Conservation (phyloP, 2,329 filamentous ascomycete species). For the Aspergillus flavus region DNA sequence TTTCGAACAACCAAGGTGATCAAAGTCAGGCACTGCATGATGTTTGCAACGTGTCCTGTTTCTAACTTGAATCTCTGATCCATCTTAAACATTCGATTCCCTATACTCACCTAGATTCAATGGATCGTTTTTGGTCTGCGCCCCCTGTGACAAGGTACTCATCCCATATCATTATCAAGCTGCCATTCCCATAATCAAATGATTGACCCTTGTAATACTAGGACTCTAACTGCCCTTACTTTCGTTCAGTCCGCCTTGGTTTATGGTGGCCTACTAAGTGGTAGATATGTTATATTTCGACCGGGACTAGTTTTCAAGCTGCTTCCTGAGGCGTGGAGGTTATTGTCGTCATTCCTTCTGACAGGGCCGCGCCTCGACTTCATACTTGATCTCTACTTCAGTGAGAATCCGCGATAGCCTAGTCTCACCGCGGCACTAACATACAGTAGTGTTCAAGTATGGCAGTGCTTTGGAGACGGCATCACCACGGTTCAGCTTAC, state of each 20-base stretch:
- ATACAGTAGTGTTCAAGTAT: slow-evolving; percentile 69
- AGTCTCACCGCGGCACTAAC: slow-evolving; percentile 34
- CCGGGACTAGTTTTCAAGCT: slow-evolving; percentile 56
- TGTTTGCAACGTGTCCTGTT: slow-evolving; percentile 1
- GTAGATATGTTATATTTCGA: slow-evolving; percentile 57
- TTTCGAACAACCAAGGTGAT: not conserved
- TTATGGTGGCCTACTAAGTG: slow-evolving; percentile 59
- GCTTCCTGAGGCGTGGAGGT: slow-evolving; percentile 63
- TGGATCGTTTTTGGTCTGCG: slow-evolving; percentile 67
- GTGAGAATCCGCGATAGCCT: slow-evolving; percentile 45
- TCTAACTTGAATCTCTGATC: not conserved
- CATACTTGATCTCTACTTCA: slow-evolving; percentile 73
- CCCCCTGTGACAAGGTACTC: slow-evolving; percentile 67
- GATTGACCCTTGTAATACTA: slow-evolving; percentile 47
- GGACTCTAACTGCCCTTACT: slow-evolving; percentile 68
- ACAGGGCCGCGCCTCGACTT: slow-evolving; percentile 60
- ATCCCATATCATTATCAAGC: not conserved
- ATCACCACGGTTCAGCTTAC: slow-evolving; percentile 70
- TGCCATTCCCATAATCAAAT: slow-evolving; percentile 43
- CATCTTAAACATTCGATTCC: not conserved
- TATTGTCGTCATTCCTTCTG: slow-evolving; percentile 61
- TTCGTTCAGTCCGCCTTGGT: slow-evolving; percentile 65
- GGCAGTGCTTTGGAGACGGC: slow-evolving; percentile 71
- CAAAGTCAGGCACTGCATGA: not conserved
- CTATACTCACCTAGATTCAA: slow-evolving; percentile 28